Evolutionary conservation across 805 yeast genomes (phyloP).

Genomic region (Blastobotrys americana): DNA sequence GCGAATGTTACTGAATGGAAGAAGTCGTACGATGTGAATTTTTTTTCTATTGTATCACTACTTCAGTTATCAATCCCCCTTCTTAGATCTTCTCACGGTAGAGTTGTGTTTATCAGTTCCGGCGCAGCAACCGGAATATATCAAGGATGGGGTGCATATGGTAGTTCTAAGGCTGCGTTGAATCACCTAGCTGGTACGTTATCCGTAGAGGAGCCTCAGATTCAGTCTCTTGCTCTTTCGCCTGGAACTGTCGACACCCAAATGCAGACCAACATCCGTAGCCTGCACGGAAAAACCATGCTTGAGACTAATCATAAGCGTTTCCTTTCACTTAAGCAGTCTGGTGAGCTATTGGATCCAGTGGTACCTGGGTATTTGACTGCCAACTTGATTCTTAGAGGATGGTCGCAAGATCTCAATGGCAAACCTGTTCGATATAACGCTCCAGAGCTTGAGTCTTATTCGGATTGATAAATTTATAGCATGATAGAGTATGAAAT

Average conservation of each 20-base stretch:
- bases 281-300: conserved; percentile 54
- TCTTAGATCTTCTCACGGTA: conserved; percentile 50
- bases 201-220: conserved; percentile 56
- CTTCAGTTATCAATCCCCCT: conserved; percentile 46
- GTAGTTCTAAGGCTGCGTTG: conserved; percentile 84
- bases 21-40: conserved; percentile 61
- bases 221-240: conserved; percentile 67
- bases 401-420: conserved; percentile 48
- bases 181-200: conserved; percentile 66
- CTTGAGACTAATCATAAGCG: conserved; percentile 47
- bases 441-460: conserved; percentile 9
- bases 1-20: conserved; percentile 56
- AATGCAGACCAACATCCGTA: conserved; percentile 81
- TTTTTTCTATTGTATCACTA: conserved; percentile 64
- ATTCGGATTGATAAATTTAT: too few relatives aligned
- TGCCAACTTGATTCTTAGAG: conserved; percentile 56
- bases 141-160: conserved; percentile 77
- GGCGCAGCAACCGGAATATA: conserved; percentile 56
- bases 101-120: conserved; percentile 66
- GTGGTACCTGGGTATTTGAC: conserved; percentile 64
- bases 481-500: too few relatives aligned
- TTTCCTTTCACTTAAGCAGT: conserved; percentile 56
- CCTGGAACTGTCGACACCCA: conserved; percentile 93
- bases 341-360: conserved; percentile 56
- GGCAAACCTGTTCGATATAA: conserved; percentile 62